phyloP scores from a whole-genome alignment of 495 filamentous ascomycete genomes.

The Massariosphaeria phaeospora region DNA sequence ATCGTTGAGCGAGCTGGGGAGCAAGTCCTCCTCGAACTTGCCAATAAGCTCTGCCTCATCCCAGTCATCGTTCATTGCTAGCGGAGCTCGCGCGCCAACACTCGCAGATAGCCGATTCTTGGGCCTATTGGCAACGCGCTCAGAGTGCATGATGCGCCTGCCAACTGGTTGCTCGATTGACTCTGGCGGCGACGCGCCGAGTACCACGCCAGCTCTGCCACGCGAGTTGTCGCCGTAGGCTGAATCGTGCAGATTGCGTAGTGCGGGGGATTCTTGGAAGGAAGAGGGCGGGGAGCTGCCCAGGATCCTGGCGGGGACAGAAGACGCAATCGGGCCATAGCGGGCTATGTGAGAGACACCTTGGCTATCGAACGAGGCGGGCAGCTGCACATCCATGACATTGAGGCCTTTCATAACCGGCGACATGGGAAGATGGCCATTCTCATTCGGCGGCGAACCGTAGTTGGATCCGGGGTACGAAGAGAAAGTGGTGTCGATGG shows the following conservation, averaged over 20 bases:
- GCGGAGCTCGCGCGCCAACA: conserved; percentile 57
- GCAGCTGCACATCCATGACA: conserved; percentile 89
- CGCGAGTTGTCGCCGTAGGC: conserved; percentile 69
- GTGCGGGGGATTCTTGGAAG: conserved; percentile 63
- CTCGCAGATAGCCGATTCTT: conserved; percentile 72
- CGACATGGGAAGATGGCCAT: conserved; percentile 63
- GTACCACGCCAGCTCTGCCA: conserved; percentile 39
- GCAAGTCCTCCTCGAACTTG: conserved; percentile 86
- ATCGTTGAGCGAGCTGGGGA: conserved; percentile 82
- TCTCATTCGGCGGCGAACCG: conserved; percentile 80
- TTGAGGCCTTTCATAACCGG: conserved; percentile 65
- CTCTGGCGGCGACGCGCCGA: conserved; percentile 62
- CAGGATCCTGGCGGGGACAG: conserved; percentile 86
- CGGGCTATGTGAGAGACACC: conserved; percentile 87
- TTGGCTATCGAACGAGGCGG: conserved; percentile 94
- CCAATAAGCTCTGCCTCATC: conserved; percentile 50
- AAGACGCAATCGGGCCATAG: conserved; percentile 86
- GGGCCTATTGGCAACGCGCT: conserved; percentile 61
- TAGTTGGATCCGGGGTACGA: conserved; percentile 74
- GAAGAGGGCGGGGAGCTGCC: conserved; percentile 78
- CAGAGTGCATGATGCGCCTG: conserved; percentile 78
- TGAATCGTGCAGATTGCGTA: conserved; percentile 76
- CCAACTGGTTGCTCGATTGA: conserved; percentile 61
- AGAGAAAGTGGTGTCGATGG: conserved; percentile 73
- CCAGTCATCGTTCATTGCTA: conserved; percentile 62